These are phyloP conservation scores for Arabidopsis lyrata DNA, from an alignment of 441 rosid species.

Conservation along the genomic window DNA sequence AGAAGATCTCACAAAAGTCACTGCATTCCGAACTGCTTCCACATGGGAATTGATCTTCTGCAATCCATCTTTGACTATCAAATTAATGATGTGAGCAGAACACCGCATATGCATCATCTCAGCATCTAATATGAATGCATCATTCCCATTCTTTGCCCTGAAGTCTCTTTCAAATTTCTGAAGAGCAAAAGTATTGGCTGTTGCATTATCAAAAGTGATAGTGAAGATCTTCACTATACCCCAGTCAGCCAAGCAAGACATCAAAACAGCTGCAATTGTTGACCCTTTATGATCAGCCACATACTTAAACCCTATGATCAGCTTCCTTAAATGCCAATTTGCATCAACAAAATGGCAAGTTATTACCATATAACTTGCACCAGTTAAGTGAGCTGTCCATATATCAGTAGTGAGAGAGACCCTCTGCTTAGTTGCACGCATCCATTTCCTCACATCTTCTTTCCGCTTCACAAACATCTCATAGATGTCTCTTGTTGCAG, in stretches of 20 bases:
- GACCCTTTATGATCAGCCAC: background rate
- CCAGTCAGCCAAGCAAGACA: background rate
- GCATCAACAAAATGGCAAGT: too few species aligned
- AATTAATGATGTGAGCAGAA: background rate
- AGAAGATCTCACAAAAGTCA: background rate
- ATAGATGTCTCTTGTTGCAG: too few species aligned
- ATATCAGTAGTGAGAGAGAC: too few species aligned
- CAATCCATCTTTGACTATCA: background rate
- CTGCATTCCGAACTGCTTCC: too few species aligned
- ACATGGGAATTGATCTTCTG: too few species aligned
- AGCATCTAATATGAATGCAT: background rate
- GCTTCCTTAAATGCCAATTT: too few species aligned
- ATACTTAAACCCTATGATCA: background rate
- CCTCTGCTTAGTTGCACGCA: too few species aligned
- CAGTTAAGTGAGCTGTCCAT: too few species aligned
- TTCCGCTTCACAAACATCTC: too few species aligned
- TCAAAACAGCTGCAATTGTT: background rate
- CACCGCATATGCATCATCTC: slow-evolving; percentile 1
- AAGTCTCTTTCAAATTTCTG: background rate
- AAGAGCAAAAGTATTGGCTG: background rate
- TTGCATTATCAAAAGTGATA: background rate
- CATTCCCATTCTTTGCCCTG: background rate
- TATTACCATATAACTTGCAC: too few species aligned
- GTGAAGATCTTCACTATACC: background rate
- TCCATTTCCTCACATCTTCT: too few species aligned